Evolutionary conservation across 148 eudicot species (phyloP), one percentile per base, ranked within the genome.

Genomic region (Cornus suecica): DNA sequence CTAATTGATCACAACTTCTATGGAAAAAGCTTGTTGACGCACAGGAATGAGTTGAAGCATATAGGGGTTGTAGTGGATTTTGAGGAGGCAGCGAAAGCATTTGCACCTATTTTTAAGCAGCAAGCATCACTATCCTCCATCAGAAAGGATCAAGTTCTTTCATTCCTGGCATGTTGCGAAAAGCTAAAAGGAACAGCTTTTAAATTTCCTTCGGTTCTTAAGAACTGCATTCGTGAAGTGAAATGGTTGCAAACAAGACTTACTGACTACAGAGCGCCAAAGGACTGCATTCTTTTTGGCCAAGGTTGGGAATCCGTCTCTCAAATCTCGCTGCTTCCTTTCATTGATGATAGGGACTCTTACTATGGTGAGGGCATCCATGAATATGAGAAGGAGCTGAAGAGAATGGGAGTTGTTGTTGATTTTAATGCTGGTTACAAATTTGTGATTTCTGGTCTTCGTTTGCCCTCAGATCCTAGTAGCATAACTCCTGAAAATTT

Each of bases 181-280:
- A 74, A 80, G 28, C 72, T 87, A 22, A 75, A 73, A 60, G 66
- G 41, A 27, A 45, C 73, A 45, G 0, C 34, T 4, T 72, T 37
- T 14, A 54, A 76, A 23, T 30, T 90, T 64, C 77, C 87, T 61
- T 16, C 22, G 8, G 84, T 80, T 34, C 61, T 90, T 10, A 78
- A 20, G 58, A 61, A 72, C 5, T 82, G 88, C 60, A 75, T 91
- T 27, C 20, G 0, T 16, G 85, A 87, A 28, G 78, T 54, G n/a
- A 84, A 79, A 73, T 90, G 94, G 92, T 70, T 91, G 25, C 76
- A 79, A 67, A 89, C 92, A 51, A 86, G 90, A 1, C 85, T 85
- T 22, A 86, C 81, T 37, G 92, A 80, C 76, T 84, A 11, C 71
- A 86, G 86, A 71, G 70, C 70, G 24, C 95, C 95, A 1, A 72